Conservation (phyloP, 1,284 basidiomycete genomes). For the Rhodofomes roseus region DNA sequence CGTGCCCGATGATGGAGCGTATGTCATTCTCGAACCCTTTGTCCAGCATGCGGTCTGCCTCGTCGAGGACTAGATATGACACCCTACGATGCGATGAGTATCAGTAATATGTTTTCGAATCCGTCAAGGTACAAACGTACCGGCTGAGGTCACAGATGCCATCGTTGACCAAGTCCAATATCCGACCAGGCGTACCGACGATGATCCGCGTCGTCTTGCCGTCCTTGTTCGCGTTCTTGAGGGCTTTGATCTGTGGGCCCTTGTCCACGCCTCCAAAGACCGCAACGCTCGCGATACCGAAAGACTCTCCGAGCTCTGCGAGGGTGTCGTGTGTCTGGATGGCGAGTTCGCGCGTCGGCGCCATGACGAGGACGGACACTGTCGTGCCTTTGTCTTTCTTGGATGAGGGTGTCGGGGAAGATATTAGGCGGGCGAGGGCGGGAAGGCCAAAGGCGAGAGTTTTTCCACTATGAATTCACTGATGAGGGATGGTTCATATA, state of each 20-base stretch:
- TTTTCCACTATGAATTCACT: conserved; percentile 69
- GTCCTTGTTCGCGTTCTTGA: conserved; percentile 44
- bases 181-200: conserved; percentile 93
- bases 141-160: conserved; percentile 79
- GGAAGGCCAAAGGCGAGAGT: conserved; percentile 97
- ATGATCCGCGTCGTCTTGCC: conserved; percentile 69
- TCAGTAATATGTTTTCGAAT: not conserved
- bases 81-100: conserved; percentile 47
- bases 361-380: conserved; percentile 82
- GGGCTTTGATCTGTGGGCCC: conserved; percentile 69
- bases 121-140: conserved; percentile 35
- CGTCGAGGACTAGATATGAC: conserved; percentile 91
- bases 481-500: not conserved
- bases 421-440: conserved; percentile 69
- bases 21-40: conserved; percentile 99
- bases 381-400: conserved; percentile 35
- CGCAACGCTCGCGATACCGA: conserved; percentile 80
- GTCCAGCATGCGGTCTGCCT: conserved; percentile 98
- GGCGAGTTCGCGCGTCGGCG: conserved; percentile 93
- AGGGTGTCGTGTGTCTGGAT: conserved; percentile 93
- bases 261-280: conserved; percentile 94
- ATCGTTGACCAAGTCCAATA: conserved; percentile 86
- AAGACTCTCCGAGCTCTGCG: conserved; percentile 70
- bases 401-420: conserved; percentile 23
- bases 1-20: conserved; percentile 82